A percentile compares a stretch with the other conserved stretches of the same genome.
These are phyloP conservation scores for Melastoma malabathricum DNA, from an alignment of 345 rosid species.

Conservation along the genomic window DNA sequence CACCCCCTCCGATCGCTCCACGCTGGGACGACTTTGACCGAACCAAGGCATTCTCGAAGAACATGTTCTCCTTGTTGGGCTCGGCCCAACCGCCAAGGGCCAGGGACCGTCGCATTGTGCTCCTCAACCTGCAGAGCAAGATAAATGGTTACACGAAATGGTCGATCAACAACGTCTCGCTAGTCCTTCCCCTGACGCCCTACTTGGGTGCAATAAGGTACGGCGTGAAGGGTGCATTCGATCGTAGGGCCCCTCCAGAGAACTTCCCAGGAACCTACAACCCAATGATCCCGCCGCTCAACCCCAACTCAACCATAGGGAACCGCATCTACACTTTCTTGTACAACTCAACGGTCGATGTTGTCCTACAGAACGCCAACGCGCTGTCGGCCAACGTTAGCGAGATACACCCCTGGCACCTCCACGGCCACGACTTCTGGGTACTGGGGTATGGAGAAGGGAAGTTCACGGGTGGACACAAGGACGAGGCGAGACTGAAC, in stretches of 20 bases:
- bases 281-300: conserved; percentile 31
- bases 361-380: conserved; percentile 73
- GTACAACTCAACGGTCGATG: conserved; percentile 46
- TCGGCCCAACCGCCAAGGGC: conserved; percentile 32
- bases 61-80: conserved; percentile 23
- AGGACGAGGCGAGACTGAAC: conserved; percentile 30
- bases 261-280: conserved; percentile 30
- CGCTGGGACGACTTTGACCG: conserved; percentile 49
- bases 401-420: conserved; percentile 90
- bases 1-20: conserved; percentile 54
- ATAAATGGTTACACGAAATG: conserved; percentile 46
- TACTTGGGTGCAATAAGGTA: conserved; percentile 57
- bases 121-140: conserved; percentile 69
- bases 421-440: conserved; percentile 95
- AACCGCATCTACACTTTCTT: conserved; percentile 43
- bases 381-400: conserved; percentile 23
- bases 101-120: conserved; percentile 27
- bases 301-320: conserved; percentile 37
- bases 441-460: conserved; percentile 75
- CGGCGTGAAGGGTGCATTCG: conserved; percentile 25
- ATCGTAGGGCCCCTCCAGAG: conserved; percentile 31
- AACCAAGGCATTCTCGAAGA: conserved; percentile 38
- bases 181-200: conserved; percentile 52
- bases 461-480: conserved; percentile 16
- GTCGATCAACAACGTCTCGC: conserved; percentile 70